Evolutionary conservation across 768 basidiomycete genomes (phyloP).

Genomic region (Boletus rubescentipes): DNA sequence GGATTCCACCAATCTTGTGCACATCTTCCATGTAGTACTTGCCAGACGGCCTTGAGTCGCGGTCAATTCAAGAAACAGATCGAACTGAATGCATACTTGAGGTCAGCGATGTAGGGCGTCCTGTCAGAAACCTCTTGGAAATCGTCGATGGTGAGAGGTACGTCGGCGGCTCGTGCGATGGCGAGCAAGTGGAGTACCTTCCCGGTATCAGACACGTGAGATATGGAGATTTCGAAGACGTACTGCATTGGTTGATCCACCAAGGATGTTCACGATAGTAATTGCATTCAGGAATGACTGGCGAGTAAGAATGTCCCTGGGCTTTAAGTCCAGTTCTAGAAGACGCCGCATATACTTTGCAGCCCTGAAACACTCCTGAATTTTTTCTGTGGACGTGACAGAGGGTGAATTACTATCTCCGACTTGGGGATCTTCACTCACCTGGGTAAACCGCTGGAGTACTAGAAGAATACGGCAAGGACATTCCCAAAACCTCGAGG

Average conservation of each 20-base stretch:
- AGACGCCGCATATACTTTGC: constrained; percentile 74
- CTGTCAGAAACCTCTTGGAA: constrained; percentile 79
- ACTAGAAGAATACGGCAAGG: constrained; percentile 75
- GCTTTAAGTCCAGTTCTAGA: constrained; percentile 78
- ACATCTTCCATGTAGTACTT: constrained; percentile 91
- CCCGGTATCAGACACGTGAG: constrained; percentile 3
- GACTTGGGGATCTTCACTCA: constrained; percentile 23
- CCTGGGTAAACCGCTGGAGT: constrained; percentile 73
- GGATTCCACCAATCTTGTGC: constrained; percentile 82
- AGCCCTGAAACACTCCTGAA: constrained; percentile 78
- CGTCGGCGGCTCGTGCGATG: constrained; percentile 79
- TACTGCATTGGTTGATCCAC: constrained; percentile 88
- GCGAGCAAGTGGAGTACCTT: constrained; percentile 83
- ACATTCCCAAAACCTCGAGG: constrained; percentile 83
- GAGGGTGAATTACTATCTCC: not conserved
- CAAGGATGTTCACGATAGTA: constrained; percentile 72
- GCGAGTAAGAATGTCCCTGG: constrained; percentile 71
- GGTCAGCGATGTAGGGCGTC: constrained; percentile 83
- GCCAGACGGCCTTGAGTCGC: constrained; percentile 62
- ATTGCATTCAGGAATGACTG: constrained; percentile 83
- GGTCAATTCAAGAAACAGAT: constrained; percentile 3
- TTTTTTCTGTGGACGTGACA: constrained; percentile 62
- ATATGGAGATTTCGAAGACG: constrained; percentile 19
- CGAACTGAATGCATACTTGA: constrained; percentile 49
- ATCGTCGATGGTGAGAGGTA: constrained; percentile 77